These are phyloP conservation scores for Amaranthus hypochondriacus DNA, from an alignment of 148 eudicot genomes.

Conservation along the genomic window DNA sequence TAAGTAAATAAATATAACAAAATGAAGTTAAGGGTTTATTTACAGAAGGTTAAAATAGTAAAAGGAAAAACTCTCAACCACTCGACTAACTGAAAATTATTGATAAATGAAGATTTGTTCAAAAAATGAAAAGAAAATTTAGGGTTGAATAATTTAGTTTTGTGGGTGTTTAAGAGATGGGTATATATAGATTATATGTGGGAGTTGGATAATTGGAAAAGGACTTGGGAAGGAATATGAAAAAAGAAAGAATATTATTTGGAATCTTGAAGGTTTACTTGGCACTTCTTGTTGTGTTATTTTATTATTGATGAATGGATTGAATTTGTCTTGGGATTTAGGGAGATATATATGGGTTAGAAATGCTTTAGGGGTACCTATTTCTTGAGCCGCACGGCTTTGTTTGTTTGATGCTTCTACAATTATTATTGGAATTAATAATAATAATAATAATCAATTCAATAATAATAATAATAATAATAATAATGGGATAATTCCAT, in stretches of 20 bases:
- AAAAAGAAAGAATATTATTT: neutral
- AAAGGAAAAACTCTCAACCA: too few species aligned
- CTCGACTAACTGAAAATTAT: too few species aligned
- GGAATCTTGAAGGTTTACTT: neutral
- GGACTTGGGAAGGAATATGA: neutral
- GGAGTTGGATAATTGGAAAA: neutral
- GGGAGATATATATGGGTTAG: neutral
- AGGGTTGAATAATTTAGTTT: neutral
- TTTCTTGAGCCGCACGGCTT: constrained; percentile 18
- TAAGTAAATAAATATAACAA: neutral
- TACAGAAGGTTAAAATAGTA: too few species aligned
- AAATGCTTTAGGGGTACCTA: neutral
- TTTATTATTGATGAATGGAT: neutral
- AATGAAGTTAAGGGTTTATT: neutral
- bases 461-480: too few species aligned
- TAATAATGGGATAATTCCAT: neutral
- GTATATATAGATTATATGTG: constrained; percentile 3
- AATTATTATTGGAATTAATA: neutral
- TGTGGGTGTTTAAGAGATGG: neutral
- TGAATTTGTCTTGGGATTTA: constrained; percentile 22
- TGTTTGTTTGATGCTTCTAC: neutral
- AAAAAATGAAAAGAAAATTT: too few species aligned
- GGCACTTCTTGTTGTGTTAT: neutral
- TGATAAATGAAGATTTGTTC: too few species aligned
- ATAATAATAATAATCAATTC: too few species aligned